Conservation (phyloP, 169 alveolate genomes). For the Plasmodium vivax region DNA sequence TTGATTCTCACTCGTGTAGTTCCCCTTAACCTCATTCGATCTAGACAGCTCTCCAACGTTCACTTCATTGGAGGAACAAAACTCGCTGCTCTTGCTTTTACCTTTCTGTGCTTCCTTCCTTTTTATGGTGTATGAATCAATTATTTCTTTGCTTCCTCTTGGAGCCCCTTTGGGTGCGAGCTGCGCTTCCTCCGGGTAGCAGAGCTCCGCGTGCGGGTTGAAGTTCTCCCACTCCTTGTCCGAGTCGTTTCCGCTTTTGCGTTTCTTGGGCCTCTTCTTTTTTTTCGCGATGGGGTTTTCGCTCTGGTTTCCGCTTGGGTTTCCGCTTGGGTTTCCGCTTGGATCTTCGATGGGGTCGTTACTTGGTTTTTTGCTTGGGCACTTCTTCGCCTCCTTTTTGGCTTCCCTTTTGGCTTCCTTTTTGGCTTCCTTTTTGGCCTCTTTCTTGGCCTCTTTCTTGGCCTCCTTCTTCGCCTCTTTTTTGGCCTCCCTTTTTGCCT, state of each 20-base stretch:
- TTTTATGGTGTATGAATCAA: neutral
- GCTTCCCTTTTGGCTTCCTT: too few relatives aligned
- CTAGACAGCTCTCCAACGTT: neutral
- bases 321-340: too few relatives aligned
- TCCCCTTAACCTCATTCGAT: neutral
- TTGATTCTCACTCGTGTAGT: neutral
- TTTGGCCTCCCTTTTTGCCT: neutral
- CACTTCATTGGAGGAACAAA: conserved; percentile 16
- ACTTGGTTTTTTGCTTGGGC: too few relatives aligned
- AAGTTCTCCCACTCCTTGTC: conserved; percentile 66
- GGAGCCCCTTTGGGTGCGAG: neutral
- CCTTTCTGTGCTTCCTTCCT: neutral
- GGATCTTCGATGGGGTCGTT: too few relatives aligned
- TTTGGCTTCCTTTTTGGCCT: neutral
- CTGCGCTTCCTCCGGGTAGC: neutral
- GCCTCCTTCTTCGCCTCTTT: neutral
- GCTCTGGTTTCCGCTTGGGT: neutral
- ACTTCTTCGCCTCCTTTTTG: too few relatives aligned
- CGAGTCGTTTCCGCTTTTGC: neutral
- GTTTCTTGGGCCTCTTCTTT: neutral
- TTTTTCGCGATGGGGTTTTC: neutral
- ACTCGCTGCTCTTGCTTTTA: neutral
- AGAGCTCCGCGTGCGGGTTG: conserved; percentile 37
- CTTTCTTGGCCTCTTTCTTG: neutral
- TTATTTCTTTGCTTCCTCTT: neutral